Base-by-base conservation (phyloP, 1,139 yeast genomes). In the Geotrichum klebahnii region DNA sequence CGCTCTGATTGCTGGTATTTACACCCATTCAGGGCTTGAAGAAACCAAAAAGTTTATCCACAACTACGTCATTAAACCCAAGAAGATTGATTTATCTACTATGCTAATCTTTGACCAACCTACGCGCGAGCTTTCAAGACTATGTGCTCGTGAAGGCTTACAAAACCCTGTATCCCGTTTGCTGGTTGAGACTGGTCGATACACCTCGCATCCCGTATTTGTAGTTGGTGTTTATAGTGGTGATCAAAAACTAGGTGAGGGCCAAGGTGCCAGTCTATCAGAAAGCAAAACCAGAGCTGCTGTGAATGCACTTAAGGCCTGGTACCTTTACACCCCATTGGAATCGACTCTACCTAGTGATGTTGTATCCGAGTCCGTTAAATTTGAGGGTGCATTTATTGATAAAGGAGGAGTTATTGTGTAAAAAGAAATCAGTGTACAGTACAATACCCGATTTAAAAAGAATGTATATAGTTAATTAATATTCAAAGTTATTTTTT, bases 261-360 rank as follows among this genome's bases (percentile, higher is more conserved):
- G 97, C 41, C 89, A 85, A 61, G 99, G 97, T 44, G 75, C 94
- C n/a, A 85, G 95, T 41, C 73, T 92, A 60, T 79, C 78, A 57
- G 98, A 92, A 70, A 97, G 97, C 41, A 86, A 89, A 68, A 85
- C 89, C 33, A 80, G 96, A 67, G 94, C 97, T 28, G 87, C 89
- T 46, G 94, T 89, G 44, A 85, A 85, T 67, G 92, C 97, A 26
- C 79, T 92, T 66, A 82, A 89, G 77, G 80, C 87, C 53, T 92
- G 95, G 82, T 92, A 92, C 71, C 78, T 94, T 64, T 92, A 90
- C 69, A 79, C 85, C 55, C 97, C 97, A 19, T 69, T 84, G 45
- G 74, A 77, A 54, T 74, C 76, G 24, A 70, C 71, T 46, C 70
- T 78, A 44, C 92, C 94, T 48, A 80, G 88, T 64, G 88, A 82